Evolutionary conservation across 495 filamentous ascomycete genomes (phyloP).

Genomic region (Penicillium psychrofluorescens): DNA sequence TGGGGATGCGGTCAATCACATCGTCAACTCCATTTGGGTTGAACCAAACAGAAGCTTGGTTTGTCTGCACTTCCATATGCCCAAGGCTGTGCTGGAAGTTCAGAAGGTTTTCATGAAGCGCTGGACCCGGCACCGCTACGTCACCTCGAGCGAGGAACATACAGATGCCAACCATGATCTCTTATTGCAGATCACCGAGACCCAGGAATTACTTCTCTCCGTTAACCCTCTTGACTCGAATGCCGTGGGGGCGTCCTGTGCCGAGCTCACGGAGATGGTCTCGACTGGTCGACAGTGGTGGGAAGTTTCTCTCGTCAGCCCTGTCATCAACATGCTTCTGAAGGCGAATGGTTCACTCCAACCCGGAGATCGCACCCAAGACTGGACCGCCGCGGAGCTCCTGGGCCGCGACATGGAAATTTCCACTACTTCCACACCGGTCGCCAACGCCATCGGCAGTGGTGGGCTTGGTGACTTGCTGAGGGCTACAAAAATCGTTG

Average conservation of each 20-base stretch:
- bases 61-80: slow-evolving; percentile 5
- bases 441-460: slow-evolving; percentile 10
- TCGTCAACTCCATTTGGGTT: slow-evolving; percentile 25
- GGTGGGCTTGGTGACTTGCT: slow-evolving; percentile 26
- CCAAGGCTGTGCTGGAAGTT: slow-evolving; percentile 11
- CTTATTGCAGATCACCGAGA: slow-evolving; percentile 31
- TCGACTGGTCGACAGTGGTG: slow-evolving; percentile 35
- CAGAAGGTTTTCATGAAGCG: slow-evolving; percentile 27
- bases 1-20: slow-evolving; percentile 13
- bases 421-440: slow-evolving; percentile 1
- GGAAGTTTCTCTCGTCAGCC: slow-evolving; percentile 29
- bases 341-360: slow-evolving; percentile 21
- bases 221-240: slow-evolving; percentile 4
- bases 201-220: slow-evolving; percentile 27
- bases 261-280: slow-evolving; percentile 19
- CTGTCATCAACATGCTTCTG: slow-evolving; percentile 17
- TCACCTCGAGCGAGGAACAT: neutral
- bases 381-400: slow-evolving; percentile 20
- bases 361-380: slow-evolving; percentile 22
- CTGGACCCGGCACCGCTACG: slow-evolving; percentile 19
- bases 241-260: slow-evolving; percentile 15
- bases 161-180: slow-evolving; percentile 14
- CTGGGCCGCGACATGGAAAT: slow-evolving; percentile 13
- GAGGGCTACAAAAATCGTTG: slow-evolving; percentile 18
- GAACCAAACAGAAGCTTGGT: slow-evolving; percentile 14